Base-by-base conservation (phyloP, 352 stramenopile species). In the Phytophthora brassicae region DNA sequence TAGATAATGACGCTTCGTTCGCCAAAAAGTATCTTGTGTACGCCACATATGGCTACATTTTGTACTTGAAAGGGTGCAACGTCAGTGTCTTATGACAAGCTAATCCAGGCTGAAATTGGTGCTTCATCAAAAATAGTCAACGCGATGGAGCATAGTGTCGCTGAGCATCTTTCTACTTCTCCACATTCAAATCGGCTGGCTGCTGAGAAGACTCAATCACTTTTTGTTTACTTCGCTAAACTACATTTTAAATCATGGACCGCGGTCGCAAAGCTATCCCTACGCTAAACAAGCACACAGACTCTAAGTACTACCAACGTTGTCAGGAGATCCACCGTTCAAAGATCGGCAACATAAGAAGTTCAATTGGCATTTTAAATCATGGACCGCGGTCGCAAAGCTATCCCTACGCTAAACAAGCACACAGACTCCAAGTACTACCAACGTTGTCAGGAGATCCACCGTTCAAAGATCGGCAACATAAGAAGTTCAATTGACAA, bases 401-500 rank as follows among this genome's bases (percentile, higher is more conserved):
- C 88, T 5, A 82, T 93, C 56, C 83, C 86, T 16, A 95, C 84
- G 48, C 77, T 95, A 16, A 94, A 96, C 75, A 93, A 92, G 64
- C 83, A 94, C 72, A 93, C 85, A 7, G 86, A 92, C 56, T 79
- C 77, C 57, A 89, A 89, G 64, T 94, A 90, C 70, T 94, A 95
- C 69, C 79, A 93, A 51, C 87, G 86, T 23, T 94, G 86, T 64
- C 83, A 92, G 24, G 83, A 91, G 49, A 96, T 93, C 51, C 84
- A 92, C 38, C 80, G 81, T 50, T 68, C 75, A 53, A 95, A 92
- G 66, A 74, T 93, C n/a, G 76, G 77, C 55, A 79, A 56, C 16
- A 94, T 94, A 72, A 98, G 98, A 81, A 96, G 90, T 55, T 89
- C 89, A 44, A 98, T 98, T 65, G 95, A 99, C 77, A 98, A 97